Conservation (phyloP, 257 asterid species). For the Penstemon barbatus region DNA sequence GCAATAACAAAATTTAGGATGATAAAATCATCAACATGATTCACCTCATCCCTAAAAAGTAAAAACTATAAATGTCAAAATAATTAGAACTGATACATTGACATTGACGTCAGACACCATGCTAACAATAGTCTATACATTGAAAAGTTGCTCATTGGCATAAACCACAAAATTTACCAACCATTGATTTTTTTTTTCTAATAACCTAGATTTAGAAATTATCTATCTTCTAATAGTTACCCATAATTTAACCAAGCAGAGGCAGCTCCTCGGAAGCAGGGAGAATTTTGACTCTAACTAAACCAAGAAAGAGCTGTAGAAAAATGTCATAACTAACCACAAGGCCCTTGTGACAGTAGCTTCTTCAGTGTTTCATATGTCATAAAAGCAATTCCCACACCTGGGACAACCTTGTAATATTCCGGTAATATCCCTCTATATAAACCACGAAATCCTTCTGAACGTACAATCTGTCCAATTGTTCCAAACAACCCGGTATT, state of each 20-base stretch:
- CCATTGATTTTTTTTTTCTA: neutral
- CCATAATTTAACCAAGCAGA: constrained; percentile 29
- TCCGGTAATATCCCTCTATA: constrained; percentile 80
- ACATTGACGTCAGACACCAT: constrained; percentile 24
- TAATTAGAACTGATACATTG: neutral
- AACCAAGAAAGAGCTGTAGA: constrained; percentile 8
- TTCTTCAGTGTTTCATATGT: constrained; percentile 69
- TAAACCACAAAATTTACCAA: constrained; percentile 40
- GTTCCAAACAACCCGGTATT: constrained; percentile 62
- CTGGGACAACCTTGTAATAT: constrained; percentile 71
- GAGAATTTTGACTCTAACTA: neutral
- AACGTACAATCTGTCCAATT: constrained; percentile 51
- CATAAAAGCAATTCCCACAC: constrained; percentile 74
- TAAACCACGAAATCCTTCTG: constrained; percentile 63
- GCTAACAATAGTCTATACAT: constrained; percentile 38
- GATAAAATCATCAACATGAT: constrained; percentile 30
- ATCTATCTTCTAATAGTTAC: constrained; percentile 4
- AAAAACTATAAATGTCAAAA: neutral
- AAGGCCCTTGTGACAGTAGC: constrained; percentile 46
- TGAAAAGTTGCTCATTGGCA: constrained; percentile 24
- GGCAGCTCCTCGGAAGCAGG: neutral
- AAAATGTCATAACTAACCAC: constrained; percentile 26
- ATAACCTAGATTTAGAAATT: constrained; percentile 10
- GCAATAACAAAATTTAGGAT: constrained; percentile 18
- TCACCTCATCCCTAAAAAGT: constrained; percentile 12